Percentiles rank a stretch among this genome's conserved stretches.
Conservation (phyloP, 352 stramenopile species). For the Phytophthora foliorum region DNA sequence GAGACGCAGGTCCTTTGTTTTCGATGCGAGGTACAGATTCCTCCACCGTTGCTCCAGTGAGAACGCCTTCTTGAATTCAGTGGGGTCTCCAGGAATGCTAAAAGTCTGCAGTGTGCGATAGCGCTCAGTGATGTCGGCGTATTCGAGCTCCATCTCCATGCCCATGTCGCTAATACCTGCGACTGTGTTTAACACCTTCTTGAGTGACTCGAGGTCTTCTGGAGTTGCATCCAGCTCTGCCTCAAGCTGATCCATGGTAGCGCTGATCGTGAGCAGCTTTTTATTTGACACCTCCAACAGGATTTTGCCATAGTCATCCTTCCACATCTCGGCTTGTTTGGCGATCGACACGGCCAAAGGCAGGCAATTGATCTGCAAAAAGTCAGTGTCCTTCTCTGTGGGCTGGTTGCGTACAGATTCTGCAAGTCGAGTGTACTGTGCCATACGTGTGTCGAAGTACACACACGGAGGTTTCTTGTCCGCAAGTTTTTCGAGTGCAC, state of each 20-base stretch:
- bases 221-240: constrained; percentile 82
- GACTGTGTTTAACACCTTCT: constrained; percentile 95
- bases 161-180: constrained; percentile 83
- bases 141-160: constrained; percentile 96
- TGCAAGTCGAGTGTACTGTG: constrained; percentile 89
- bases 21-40: constrained; percentile 79
- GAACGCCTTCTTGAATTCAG: constrained; percentile 79
- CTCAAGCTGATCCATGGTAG: constrained; percentile 86
- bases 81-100: constrained; percentile 74
- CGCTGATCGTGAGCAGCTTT: constrained; percentile 77
- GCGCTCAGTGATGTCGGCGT: constrained; percentile 93
- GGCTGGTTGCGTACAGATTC: constrained; percentile 91
- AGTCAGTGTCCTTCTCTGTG: constrained; percentile 95
- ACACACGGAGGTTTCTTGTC: constrained; percentile 94
- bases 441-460: constrained; percentile 96
- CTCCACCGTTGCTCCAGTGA: constrained; percentile 88
- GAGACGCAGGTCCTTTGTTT: constrained; percentile 95
- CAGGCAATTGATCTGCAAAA: constrained; percentile 95
- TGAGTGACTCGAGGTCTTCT: constrained; percentile 93
- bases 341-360: constrained; percentile 91
- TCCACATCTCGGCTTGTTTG: constrained; percentile 95
- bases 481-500: constrained; percentile 91
- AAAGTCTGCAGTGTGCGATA: constrained; percentile 92
- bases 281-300: constrained; percentile 90
- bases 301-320: constrained; percentile 94